phyloP scores from a whole-genome alignment of 129 eudicot genomes.

The Artemisia tridentata region DNA sequence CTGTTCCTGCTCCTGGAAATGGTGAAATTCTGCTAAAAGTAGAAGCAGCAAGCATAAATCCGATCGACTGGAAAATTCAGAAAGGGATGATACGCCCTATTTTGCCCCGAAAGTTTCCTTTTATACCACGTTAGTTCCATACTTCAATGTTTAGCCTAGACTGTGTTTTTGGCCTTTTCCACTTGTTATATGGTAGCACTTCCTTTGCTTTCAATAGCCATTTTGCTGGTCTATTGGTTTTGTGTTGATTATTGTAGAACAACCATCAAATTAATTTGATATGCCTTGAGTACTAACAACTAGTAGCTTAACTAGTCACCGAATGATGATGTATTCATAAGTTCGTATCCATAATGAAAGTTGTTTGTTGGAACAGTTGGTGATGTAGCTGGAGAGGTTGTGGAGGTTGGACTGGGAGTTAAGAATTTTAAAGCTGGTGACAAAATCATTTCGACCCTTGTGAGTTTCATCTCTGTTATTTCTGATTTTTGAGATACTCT shows the following conservation, averaged over 20 bases:
- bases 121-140: constrained; percentile 43
- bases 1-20: constrained; percentile 53
- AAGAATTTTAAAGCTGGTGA: constrained; percentile 47
- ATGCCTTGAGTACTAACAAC: no score
- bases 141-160: not conserved
- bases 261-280: no score
- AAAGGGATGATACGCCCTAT: constrained; percentile 54
- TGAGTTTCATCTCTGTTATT: constrained; percentile 26
- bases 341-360: not conserved
- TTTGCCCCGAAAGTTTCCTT: constrained; percentile 54
- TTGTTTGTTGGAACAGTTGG: constrained; percentile 36
- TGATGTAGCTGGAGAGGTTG: constrained; percentile 48
- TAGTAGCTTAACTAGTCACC: no score
- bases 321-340: no score
- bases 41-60: constrained; percentile 69
- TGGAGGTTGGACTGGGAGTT: constrained; percentile 41
- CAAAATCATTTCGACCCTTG: constrained; percentile 38
- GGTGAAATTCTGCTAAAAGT: constrained; percentile 56
- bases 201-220: no score
- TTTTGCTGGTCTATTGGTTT: no score
- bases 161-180: no score
- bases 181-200: no score
- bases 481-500: not conserved
- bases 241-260: no score
- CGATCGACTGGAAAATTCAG: constrained; percentile 61